Base-by-base conservation (phyloP, 306 rosid genomes). In the Lotus japonicus region DNA sequence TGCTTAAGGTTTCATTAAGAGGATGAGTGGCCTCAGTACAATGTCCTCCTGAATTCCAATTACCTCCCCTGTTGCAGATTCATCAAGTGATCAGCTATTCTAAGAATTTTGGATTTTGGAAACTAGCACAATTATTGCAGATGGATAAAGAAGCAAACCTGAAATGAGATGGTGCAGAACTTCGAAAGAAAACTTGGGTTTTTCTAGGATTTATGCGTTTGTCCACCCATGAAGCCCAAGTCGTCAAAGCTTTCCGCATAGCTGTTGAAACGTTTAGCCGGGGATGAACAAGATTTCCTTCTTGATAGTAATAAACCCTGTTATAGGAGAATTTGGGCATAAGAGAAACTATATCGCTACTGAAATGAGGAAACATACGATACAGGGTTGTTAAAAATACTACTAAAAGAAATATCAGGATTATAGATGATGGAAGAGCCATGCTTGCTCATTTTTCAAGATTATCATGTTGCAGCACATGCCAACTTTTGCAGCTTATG, bases 21-120 rank as follows among this genome's bases (percentile, higher is more conserved):
- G 95, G 96, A 31, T 68, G 75, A 59, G 82, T 81, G 11, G 87
- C 90, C 58, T 88, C 97, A 10, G 8, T 76, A 42, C 99, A 94
- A 68, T 89, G 96, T 76, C 99, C 97, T 43, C 99, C 97, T 7
- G 95, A 84, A 80, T 88, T 84, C 99, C 99, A 94, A 56, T 79
- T 79, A 15, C 99, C 99, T 73, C 87, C 99, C 57, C 96, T 94
- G 73, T 84, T 66, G 58, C 36, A 75, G 41, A 46, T 5, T 76
- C 59, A 42, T n/a, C 19, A 53, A 36, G 66, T 17, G 52, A 26
- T 73, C 53, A 80, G 75, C 35, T 31, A 26, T 33, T 52, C 11
- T 8, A 1, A 51, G 16, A 70, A 43, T 54, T 26, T 58, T 14
- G 51, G 42, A 64, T 71, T 51, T 54, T 3, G 61, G 56, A 66